A percentile compares a stretch with the other conserved stretches of the same genome.
These are phyloP conservation scores for Pseudonitzschia multistriata DNA, from an alignment of 108 stramenopile genomes.

Conservation along the genomic window DNA sequence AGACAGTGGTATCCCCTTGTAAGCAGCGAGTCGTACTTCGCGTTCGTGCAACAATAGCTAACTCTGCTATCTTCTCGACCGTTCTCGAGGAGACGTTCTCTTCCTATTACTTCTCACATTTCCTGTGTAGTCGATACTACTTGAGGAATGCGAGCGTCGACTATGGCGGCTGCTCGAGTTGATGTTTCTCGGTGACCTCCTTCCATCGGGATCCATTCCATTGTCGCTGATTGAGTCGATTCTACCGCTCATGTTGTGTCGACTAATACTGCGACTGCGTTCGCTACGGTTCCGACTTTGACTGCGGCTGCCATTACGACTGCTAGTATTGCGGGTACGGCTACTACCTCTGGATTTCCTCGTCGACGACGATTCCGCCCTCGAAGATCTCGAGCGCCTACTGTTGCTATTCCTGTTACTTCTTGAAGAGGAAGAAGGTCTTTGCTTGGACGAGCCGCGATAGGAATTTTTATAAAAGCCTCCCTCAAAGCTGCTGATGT, in stretches of 20 bases:
- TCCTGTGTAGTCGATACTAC: neutral
- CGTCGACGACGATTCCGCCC: neutral
- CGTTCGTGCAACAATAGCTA: no score
- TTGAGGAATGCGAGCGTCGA: neutral
- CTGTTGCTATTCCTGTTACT: neutral
- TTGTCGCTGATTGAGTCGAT: no score
- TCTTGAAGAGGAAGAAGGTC: neutral
- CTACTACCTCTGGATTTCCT: neutral
- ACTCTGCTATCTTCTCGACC: neutral
- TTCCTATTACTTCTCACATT: neutral
- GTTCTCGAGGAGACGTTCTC: neutral
- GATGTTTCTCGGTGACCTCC: neutral
- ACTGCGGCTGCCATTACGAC: neutral
- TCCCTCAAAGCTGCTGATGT: neutral
- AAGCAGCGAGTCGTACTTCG: no score
- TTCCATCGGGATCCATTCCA: neutral
- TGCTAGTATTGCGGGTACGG: neutral
- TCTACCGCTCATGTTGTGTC: no score
- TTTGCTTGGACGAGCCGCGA: neutral
- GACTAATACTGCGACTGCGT: neutral
- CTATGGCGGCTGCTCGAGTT: neutral
- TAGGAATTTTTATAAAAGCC: neutral
- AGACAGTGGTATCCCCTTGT: no score
- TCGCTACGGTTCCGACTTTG: neutral
- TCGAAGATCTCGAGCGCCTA: neutral